A percentile compares a stretch with the other conserved stretches of the same genome.
phyloP scores from a whole-genome alignment of 371 early-diverging fungal genomes.

The Lichtheimia hyalospora region DNA sequence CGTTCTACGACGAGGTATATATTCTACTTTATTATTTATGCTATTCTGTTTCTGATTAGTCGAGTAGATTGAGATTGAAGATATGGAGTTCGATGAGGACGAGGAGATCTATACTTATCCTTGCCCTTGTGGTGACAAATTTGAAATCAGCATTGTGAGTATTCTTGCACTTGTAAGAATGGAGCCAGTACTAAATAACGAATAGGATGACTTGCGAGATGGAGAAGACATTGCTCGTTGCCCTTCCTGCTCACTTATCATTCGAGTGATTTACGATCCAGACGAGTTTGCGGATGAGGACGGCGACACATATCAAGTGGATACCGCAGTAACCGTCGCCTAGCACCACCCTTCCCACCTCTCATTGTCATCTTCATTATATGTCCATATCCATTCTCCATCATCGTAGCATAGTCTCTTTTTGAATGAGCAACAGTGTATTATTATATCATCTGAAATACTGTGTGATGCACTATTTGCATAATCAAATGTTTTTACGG shows the following conservation, averaged over 20 bases:
- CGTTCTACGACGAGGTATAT: slow-evolving; percentile 76
- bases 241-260: slow-evolving; percentile 94
- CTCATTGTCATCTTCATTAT: slow-evolving; percentile 2
- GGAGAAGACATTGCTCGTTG: slow-evolving; percentile 96
- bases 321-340: slow-evolving; percentile 30
- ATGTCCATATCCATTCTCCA: slow-evolving; percentile 1
- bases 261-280: slow-evolving; percentile 85
- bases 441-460: neutral
- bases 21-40: slow-evolving; percentile 16
- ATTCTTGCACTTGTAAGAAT: neutral
- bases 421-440: neutral
- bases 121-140: slow-evolving; percentile 99
- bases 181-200: neutral
- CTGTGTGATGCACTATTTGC: neutral
- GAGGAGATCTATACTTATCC: slow-evolving; percentile 90
- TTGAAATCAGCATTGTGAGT: slow-evolving; percentile 81
- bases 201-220: slow-evolving; percentile 81
- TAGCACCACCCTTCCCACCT: slow-evolving; percentile 5
- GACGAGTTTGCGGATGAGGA: slow-evolving; percentile 59
- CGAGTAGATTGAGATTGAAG: slow-evolving; percentile 87
- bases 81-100: slow-evolving; percentile 94
- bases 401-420: neutral
- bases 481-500: slow-evolving; percentile 24
- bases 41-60: neutral
- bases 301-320: slow-evolving; percentile 43